Base-by-base conservation (phyloP, 2,329 filamentous ascomycete species). In the Colletotrichum phormii region DNA sequence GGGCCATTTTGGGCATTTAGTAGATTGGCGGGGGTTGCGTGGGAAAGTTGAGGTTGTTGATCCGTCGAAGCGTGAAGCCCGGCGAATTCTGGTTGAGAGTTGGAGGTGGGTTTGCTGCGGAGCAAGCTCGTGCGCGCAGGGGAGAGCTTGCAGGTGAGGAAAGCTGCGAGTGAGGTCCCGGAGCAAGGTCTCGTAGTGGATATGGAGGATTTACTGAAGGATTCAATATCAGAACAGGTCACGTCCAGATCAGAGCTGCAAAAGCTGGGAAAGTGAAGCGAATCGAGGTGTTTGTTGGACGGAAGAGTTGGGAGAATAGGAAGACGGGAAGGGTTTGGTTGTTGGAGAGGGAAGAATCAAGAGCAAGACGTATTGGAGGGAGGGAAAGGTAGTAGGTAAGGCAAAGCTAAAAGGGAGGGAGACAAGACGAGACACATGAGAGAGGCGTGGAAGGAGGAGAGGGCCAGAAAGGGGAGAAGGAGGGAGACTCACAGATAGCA, bases 1-100 rank as follows among this genome's bases (percentile, higher is more conserved):
- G 86, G 68, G 82, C 77, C 83, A 85, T 85, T 77, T 71, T 78
- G 75, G 75, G 54, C 57, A 65, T 72, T 67, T 69, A 69, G 53
- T 15, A 42, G 58, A 33, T 35, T 63, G 31, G 42, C 15, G 51
- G 12, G 26, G 33, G 35, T 15, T 26, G 26, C n/a, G 8, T 49
- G 18, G 49, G 18, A 29, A 53, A 12, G 46, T 71, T 51, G 66
- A 26, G 49, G 24, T 8, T 51, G 24, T 58, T 61, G 42, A 54
- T 58, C 22, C 31, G 59, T 57, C 46, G 53, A 55, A 64, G 60
- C 33, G 46, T 26, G 33, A 2, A 67, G 37, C 37, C 24, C 26
- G 64, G 29, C 55, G 51, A 24, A 58, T 29, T 69, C 15, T 24
- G 37, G 58, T 54, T 24, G 33, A n/a, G 18, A 31, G 9, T n/a